Percentiles rank a stretch among this genome's conserved stretches.
Conservation (phyloP, 78 protist genomes). For the slime mould (Dictyostelium discoideum) region dicty_2.7 NC_007088.5:7776501-7777000, state of each 20-base stretch:
- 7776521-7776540: conserved; percentile 5
- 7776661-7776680: not conserved
- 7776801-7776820: too few relatives aligned
- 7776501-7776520: conserved; percentile 22
- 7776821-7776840: too few relatives aligned
- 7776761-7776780: not conserved
- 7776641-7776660: not conserved
- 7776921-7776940: too few relatives aligned
- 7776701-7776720: not conserved
- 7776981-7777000: too few relatives aligned
- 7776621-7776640: not conserved
- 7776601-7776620: conserved; percentile 16
- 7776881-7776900: too few relatives aligned
- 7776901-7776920: too few relatives aligned
- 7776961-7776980: too few relatives aligned
- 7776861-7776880: too few relatives aligned
- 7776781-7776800: not conserved
- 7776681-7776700: conserved; percentile 3
- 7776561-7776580: conserved; percentile 31
- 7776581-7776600: conserved; percentile 37
- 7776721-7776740: not conserved
- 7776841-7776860: too few relatives aligned
- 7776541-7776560: not conserved
- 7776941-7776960: too few relatives aligned
- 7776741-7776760: not conserved